Evolutionary conservation across 306 rosid species (phyloP), one percentile per base, ranked within the genome.

Genomic region (Rosa lucieae): DNA sequence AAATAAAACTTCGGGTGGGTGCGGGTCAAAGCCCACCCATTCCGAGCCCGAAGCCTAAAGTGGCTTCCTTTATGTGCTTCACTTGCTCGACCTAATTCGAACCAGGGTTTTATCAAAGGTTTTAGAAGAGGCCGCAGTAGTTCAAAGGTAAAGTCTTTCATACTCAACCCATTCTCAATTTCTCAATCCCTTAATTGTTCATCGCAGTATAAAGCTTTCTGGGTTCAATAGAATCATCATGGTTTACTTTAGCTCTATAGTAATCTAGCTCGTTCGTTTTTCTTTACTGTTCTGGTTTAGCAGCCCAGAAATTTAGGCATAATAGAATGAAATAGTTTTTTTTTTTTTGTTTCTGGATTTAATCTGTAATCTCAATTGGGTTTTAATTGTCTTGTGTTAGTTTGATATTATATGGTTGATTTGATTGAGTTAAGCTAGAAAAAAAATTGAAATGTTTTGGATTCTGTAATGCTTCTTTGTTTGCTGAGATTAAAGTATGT

Each of bases 51-150:
- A 32, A 56, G 44, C 39, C 21, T 0, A 20, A 2, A 72, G 55
- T 32, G 3, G 26, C 39, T 18, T 23, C 15, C 10, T 14, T 23
- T 73, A 58, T 42, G 40, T n/a, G 6, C 21, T 26, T 70, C 40
- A 43, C 7, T 23, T 47, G 46, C 46, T 51, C 17, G 76, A 29
- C 44, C 56, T 23, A 43, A 5, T 75, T 26, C 4, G 70, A 59
- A 43, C 1, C 29, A 61, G 78, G 78, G 70, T 43, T 75, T 75
- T 75, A 26, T 58, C 78, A 2, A 42, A 59, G 69, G 78, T 43
- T 59, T 75, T 20, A 59, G 78, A 8, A 58, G 70, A 59, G 56
- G 78, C 69, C 42, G 48, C 70, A 14, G 69, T 9, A 3, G n/a
- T 14, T 23, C 44, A 40, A 56, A 55, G 78, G 62, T 2, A 70